Evolutionary conservation across 768 basidiomycete genomes (phyloP).

Genomic region (Austroboletus festivus): DNA sequence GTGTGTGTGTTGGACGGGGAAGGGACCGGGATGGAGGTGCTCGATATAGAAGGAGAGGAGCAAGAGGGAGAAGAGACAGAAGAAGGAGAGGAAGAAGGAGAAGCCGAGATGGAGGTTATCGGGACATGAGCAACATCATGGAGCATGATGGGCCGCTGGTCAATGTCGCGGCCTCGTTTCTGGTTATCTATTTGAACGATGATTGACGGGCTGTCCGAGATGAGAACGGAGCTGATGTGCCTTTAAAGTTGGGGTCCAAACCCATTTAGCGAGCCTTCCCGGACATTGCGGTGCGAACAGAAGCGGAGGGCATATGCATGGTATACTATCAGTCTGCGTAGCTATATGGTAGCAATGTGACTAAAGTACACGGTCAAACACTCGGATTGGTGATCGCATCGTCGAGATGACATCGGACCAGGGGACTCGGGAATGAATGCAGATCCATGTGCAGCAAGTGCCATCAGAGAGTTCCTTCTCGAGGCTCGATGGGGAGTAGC

Average conservation of each 20-base stretch:
- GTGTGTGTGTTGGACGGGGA: conserved; percentile 68
- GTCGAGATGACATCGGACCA: conserved; percentile 21
- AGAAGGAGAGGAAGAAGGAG: conserved; percentile 9
- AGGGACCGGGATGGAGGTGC: conserved; percentile 63
- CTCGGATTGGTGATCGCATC: neutral
- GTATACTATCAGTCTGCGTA: too few relatives aligned
- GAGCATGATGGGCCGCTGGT: conserved; percentile 22
- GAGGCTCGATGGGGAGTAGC: neutral
- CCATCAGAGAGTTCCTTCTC: too few relatives aligned
- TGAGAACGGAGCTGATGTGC: conserved; percentile 28
- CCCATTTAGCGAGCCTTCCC: too few relatives aligned
- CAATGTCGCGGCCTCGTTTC: conserved; percentile 28
- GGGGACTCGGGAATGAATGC: conserved; percentile 33
- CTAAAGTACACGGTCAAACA: too few relatives aligned
- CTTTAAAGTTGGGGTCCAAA: conserved; percentile 26
- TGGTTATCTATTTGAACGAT: conserved; percentile 14
- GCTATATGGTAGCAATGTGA: too few relatives aligned
- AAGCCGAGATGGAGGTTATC: conserved; percentile 26
- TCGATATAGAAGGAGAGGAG: conserved; percentile 72
- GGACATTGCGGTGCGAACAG: conserved; percentile 45
- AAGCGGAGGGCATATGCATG: too few relatives aligned
- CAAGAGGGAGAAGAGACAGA: conserved; percentile 35
- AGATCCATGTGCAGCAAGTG: conserved; percentile 28
- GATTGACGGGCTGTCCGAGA: conserved; percentile 23
- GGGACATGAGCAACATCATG: conserved; percentile 21